Evolutionary conservation across 2,329 filamentous ascomycete species (phyloP).

Genomic region (Xylariomycetidae sp.): DNA sequence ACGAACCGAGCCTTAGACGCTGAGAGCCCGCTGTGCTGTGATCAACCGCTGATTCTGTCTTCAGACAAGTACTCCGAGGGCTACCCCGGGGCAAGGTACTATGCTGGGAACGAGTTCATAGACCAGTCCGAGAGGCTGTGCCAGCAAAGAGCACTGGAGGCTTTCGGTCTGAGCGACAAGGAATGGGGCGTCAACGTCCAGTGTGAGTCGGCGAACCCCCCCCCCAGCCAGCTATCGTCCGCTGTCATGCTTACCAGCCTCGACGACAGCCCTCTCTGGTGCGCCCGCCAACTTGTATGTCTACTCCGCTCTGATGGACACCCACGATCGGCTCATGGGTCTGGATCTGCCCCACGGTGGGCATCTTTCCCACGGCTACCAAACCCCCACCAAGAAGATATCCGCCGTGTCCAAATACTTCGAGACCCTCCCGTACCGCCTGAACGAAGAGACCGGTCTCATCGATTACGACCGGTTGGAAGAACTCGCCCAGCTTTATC

Average conservation of each 20-base stretch:
- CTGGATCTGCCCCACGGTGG: slow-evolving; percentile 94
- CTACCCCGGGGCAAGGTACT: slow-evolving; percentile 93
- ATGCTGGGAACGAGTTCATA: slow-evolving; percentile 94
- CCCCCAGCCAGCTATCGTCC: slow-evolving; percentile 2
- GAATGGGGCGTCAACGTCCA: slow-evolving; percentile 98
- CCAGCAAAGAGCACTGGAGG: slow-evolving; percentile 81
- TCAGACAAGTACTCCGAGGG: slow-evolving; percentile 97
- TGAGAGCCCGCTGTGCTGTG: no score
- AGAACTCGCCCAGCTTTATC: slow-evolving; percentile 79
- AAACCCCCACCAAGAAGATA: slow-evolving; percentile 90
- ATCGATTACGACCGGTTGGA: slow-evolving; percentile 95
- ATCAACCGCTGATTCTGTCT: slow-evolving; percentile 28
- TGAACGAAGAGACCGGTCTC: slow-evolving; percentile 82
- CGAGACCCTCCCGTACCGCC: slow-evolving; percentile 90
- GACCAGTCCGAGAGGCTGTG: slow-evolving; percentile 85
- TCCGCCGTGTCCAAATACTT: slow-evolving; percentile 99
- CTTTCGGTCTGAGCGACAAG: slow-evolving; percentile 75
- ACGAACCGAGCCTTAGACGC: slow-evolving; percentile 6
- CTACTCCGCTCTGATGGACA: slow-evolving; percentile 87
- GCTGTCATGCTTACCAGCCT: slow-evolving; percentile 9
- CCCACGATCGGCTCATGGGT: slow-evolving; percentile 94
- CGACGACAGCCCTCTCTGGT: slow-evolving; percentile 62
- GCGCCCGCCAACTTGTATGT: slow-evolving; percentile 78
- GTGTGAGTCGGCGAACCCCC: slow-evolving; percentile 43
- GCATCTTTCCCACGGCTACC: slow-evolving; percentile 94